phyloP scores from a whole-genome alignment of 441 rosid species.

The Erodium trifolium region DNA sequence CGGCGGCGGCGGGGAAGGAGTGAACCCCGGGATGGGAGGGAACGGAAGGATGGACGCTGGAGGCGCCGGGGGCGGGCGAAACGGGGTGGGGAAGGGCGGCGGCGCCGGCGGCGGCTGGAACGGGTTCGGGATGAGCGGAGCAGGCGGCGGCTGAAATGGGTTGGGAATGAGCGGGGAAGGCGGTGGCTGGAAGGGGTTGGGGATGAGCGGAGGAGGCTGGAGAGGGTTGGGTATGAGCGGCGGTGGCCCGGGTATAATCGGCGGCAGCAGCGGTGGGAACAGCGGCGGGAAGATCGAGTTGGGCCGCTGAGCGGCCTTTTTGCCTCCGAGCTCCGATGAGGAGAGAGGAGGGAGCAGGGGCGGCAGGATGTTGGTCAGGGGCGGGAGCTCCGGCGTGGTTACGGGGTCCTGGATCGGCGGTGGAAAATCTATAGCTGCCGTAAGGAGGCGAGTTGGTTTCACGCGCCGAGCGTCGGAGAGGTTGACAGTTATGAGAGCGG shows the following conservation, averaged over 20 bases:
- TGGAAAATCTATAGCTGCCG: no score
- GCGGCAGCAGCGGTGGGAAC: constrained; percentile 27
- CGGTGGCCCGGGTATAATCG: no score
- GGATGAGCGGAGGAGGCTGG: constrained; percentile 29
- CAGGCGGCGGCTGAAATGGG: constrained; percentile 32
- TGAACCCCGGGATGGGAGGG: constrained; percentile 17
- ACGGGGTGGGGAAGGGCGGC: constrained; percentile 21
- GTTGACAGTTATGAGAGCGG: no score
- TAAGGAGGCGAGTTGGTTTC: background rate
- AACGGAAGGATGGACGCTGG: constrained; percentile 42
- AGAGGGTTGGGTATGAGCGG: no score
- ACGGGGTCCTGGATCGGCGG: no score
- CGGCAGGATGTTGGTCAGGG: no score
- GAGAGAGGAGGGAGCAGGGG: no score
- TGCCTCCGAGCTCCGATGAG: no score
- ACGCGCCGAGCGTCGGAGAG: constrained; percentile 31
- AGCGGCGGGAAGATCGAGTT: background rate
- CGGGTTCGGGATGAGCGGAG: constrained; percentile 17
- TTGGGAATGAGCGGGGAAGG: constrained; percentile 18
- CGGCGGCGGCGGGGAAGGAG: background rate
- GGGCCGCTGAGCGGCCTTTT: no score
- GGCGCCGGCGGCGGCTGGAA: constrained; percentile 42
- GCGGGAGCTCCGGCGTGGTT: no score
- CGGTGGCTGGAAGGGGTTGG: constrained; percentile 29
- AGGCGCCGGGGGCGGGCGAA: constrained; percentile 19